Percentiles rank a stretch among this genome's conserved stretches.
Conservation (phyloP, 225 moss, liverwort and hornwort genomes). For the Straminergon stramineum region DNA sequence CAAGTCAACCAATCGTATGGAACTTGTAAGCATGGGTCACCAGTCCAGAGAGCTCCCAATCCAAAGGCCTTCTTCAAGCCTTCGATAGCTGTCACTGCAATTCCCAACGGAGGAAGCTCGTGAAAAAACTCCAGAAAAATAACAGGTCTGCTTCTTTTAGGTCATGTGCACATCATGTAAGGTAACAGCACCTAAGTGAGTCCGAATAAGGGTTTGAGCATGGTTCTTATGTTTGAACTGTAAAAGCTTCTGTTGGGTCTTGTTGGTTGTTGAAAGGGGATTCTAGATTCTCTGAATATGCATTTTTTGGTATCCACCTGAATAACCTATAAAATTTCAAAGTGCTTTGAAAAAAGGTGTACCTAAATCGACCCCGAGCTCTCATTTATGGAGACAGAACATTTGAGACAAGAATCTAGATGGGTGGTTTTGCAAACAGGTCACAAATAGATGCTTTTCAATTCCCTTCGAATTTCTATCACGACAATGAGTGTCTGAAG, state of each 20-base stretch:
- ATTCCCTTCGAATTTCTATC: not conserved
- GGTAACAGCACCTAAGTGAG: not conserved
- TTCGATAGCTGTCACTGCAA: slow-evolving; percentile 26
- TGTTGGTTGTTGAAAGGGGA: not conserved
- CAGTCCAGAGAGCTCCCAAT: slow-evolving; percentile 2
- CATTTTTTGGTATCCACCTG: not conserved
- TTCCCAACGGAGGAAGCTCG: not conserved
- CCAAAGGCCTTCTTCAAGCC: slow-evolving; percentile 8
- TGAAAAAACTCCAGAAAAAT: not conserved
- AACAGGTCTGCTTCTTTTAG: not conserved
- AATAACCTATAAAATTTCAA: not conserved
- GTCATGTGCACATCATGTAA: not conserved
- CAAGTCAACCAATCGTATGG: slow-evolving; percentile 34
- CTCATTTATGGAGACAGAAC: too few relatives aligned
- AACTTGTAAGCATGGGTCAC: slow-evolving; percentile 15
- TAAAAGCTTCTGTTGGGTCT: not conserved
- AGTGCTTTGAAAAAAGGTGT: not conserved
- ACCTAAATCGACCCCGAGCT: not conserved
- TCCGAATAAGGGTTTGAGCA: not conserved
- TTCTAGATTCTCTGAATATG: not conserved
- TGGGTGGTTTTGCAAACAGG: not conserved
- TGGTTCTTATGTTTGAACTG: not conserved
- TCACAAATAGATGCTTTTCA: too few relatives aligned
- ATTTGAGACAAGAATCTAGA: not conserved
- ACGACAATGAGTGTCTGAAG: not conserved